Base-by-base conservation (phyloP, 1,284 basidiomycete genomes). In the Pascua sp. region DNA sequence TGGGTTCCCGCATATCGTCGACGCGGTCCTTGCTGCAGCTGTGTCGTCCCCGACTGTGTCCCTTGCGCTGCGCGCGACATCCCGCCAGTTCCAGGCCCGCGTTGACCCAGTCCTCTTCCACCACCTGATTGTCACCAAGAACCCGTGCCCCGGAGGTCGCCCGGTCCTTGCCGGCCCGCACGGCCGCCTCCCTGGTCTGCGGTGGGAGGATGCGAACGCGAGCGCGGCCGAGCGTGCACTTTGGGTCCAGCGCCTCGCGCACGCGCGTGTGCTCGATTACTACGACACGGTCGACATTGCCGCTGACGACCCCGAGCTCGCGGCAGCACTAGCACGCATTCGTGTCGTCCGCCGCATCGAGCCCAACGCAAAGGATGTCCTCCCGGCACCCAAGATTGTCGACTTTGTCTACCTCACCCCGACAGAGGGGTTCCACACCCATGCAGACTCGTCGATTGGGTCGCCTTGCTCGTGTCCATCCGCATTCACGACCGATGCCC, bases 231-330 rank as follows among this genome's bases (percentile, higher is more conserved):
- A 53, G 13, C 56, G 51, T 11, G 38, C n/a, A 5, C 16, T 11
- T 9, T 42, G 42, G 40, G 37, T 11, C 5, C 3, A 4, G 16
- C 51, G 43, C 0, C 47, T 53, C 1, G n/a, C n/a, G 2, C 12
- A 46, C 18, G 48, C 47, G 11, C 51, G 47, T 8, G 10, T 53
- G 2, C 46, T 57, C 32, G 56, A 57, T 44, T 57, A 52, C 47
- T 49, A 50, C 15, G 42, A 52, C 32, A 41, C 40, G 42, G 16
- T 57, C 16, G 56, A 53, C 47, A 38, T 57, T 10, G 44, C 24
- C 8, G 11, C 18, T 1, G 51, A 36, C 11, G 56, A 57, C 43
- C 32, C 51, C 9, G 32, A 41, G 8, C 51, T 57, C n/a, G 51
- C 47, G 8, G 37, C 17, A 1, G 55, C 50, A 8, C 38, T 57